Conservation (phyloP, 106 monocot genomes). For the Dioscorea alata region DNA sequence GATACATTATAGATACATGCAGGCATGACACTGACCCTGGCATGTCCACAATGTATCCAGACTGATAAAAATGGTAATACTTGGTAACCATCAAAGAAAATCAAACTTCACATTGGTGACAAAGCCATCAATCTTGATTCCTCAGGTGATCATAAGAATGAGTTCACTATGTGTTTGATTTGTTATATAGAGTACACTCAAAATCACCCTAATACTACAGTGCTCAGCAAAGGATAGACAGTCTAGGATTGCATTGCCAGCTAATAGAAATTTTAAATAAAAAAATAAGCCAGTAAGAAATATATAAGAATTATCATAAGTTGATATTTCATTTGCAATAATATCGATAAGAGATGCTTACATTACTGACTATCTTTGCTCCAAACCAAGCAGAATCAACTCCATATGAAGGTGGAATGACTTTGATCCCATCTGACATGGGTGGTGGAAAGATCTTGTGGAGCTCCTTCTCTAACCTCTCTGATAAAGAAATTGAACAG, state of each 20-base stretch:
- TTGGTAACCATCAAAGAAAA: no score
- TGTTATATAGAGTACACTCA: neutral
- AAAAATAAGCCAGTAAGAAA: neutral
- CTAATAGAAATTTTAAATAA: neutral
- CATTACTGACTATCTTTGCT: constrained; percentile 86
- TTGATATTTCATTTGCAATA: neutral
- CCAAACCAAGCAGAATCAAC: constrained; percentile 94
- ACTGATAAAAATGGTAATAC: no score
- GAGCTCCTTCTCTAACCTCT: constrained; percentile 82
- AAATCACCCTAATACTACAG: neutral
- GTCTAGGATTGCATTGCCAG: no score
- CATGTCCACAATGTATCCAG: no score
- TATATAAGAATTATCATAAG: no score
- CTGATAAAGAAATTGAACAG: constrained; percentile 25
- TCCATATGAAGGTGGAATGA: constrained; percentile 63
- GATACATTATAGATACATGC: neutral
- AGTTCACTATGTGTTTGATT: neutral
- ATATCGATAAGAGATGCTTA: constrained; percentile 28
- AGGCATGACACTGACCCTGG: no score
- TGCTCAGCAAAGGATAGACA: neutral
- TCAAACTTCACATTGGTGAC: no score
- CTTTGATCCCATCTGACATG: constrained; percentile 74
- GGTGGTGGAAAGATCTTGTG: constrained; percentile 46
- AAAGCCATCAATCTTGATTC: no score
- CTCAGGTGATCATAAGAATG: no score